These are phyloP conservation scores for Skeletonema costatum DNA, from an alignment of 108 stramenopile genomes.

Conservation along the genomic window DNA sequence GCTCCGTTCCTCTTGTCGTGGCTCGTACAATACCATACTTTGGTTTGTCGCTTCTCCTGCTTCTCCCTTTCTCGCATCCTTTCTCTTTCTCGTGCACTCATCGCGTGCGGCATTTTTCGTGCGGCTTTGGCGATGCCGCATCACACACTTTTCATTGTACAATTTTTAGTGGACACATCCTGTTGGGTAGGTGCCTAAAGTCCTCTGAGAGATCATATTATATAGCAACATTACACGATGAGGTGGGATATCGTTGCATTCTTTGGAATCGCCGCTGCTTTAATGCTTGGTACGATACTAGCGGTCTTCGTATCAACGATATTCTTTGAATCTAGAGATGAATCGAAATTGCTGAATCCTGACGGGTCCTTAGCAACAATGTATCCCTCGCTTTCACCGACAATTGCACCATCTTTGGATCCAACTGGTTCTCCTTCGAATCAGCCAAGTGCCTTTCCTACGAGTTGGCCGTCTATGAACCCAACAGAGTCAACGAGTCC, in stretches of 20 bases:
- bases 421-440: background rate
- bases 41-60: background rate
- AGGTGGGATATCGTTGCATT: background rate
- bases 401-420: background rate
- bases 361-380: background rate
- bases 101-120: too few species aligned
- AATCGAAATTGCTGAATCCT: background rate
- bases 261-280: background rate
- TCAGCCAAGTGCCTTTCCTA: background rate
- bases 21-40: too few species aligned
- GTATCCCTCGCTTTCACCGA: background rate
- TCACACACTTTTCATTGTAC: too few species aligned
- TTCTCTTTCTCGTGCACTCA: background rate
- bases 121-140: too few species aligned
- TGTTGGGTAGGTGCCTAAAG: background rate
- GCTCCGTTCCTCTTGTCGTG: too few species aligned
- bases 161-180: background rate
- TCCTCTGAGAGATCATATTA: background rate
- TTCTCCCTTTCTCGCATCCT: background rate
- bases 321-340: background rate
- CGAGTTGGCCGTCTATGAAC: background rate
- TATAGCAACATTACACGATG: background rate
- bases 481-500: background rate
- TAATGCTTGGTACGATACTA: background rate
- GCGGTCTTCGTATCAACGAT: background rate